Evolutionary conservation across 352 stramenopile genomes (phyloP).

Genomic region (Pythium phragmitis): DNA sequence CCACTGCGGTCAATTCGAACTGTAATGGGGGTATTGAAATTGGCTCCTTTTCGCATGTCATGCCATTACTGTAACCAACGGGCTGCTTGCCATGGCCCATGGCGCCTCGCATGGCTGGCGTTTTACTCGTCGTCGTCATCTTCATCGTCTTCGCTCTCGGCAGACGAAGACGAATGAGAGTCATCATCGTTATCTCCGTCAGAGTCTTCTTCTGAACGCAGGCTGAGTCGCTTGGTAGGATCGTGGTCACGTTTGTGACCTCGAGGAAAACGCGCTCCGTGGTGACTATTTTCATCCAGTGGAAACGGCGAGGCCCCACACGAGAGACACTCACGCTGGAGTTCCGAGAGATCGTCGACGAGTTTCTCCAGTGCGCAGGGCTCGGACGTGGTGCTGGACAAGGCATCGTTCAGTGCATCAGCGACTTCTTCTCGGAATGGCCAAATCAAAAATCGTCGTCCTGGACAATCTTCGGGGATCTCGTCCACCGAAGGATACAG

Average conservation of each 20-base stretch:
- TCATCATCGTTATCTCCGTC: conserved; percentile 8
- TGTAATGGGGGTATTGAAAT: too few species aligned
- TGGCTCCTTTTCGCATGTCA: too few species aligned
- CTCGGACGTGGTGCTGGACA: not conserved
- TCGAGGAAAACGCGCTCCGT: not conserved
- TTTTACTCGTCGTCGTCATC: conserved; percentile 11
- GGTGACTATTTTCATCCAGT: not conserved
- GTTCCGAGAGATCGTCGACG: conserved; percentile 11
- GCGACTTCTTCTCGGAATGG: conserved; percentile 23
- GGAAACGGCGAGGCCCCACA: conserved; percentile 11
- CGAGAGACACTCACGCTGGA: conserved; percentile 15
- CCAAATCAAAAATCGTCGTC: conserved; percentile 16
- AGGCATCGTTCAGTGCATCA: conserved; percentile 13
- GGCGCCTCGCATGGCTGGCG: not conserved
- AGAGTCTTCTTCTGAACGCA: conserved; percentile 8
- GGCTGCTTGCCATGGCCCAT: not conserved
- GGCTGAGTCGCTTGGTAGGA: not conserved
- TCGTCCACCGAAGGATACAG: conserved; percentile 12
- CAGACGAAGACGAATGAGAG: conserved; percentile 12
- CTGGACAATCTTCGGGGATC: conserved; percentile 1
- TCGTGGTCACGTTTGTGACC: conserved; percentile 4
- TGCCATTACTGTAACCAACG: too few species aligned
- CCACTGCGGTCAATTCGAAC: too few species aligned
- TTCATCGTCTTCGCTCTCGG: conserved; percentile 16
- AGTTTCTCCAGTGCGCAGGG: conserved; percentile 14